Evolutionary conservation across 1,284 basidiomycete genomes (phyloP), one percentile per base, ranked within the genome.

Genomic region (Malassezia japonica): DNA sequence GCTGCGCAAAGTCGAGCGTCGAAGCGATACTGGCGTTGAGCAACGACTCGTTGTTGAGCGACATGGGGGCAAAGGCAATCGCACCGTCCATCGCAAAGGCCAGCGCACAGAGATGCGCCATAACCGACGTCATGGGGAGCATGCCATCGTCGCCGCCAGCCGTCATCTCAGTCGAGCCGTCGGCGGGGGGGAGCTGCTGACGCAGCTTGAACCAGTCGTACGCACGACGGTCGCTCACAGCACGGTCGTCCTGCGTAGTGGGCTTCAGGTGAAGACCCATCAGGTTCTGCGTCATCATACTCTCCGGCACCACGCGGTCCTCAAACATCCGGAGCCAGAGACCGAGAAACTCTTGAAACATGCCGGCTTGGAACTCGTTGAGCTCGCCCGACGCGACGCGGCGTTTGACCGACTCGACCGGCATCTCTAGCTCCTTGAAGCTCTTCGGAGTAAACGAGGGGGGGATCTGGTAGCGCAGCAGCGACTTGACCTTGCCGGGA

Each of bases 61-160:
- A 64, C 9, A 72, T 34, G 1, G 68, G 67, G n/a, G 61, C 49
- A 49, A 72, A 72, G 0, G 61, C 56, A 3, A 72, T 43, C 1
- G 59, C 60, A 7, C 56, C 66, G 31, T 72, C 69, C 53, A 69
- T 46, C 25, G 60, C 39, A 29, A 64, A 62, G 1, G 55, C 55
- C 10, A 59, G 15, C 18, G 52, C 33, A 13, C 47, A 32, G 7
- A 56, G 51, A 24, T 66, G 58, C 2, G 43, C 36, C 25, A 42
- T 35, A 4, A 43, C 45, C 18, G 37, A n/a, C 13, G 48, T 28
- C 21, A 46, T 35, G 1, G 53, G 43, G 7, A 50, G 47, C 44
- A 45, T 40, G 24, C 42, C 47, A n/a, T 41, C 36, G 9, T 32
- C 31, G 1, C 41, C 27, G 3, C 28, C 23, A 10, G 4, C 16